Conservation (phyloP, 495 filamentous ascomycete species). For the Rusavskia elegans region DNA sequence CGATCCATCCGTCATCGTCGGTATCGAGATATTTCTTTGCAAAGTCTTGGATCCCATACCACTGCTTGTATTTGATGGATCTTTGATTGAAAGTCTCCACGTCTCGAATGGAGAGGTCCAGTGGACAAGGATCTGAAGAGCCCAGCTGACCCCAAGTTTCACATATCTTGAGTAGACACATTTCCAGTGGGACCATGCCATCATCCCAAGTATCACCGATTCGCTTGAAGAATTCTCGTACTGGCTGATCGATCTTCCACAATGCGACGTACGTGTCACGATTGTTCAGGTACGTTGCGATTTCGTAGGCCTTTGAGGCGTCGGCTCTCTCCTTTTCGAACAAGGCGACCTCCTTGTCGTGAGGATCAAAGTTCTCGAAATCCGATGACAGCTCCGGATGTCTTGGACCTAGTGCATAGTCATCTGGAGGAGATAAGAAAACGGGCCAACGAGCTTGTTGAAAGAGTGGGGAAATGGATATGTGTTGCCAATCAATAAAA, state of each 20-base stretch:
- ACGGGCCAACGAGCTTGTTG: constrained; percentile 19
- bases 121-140: constrained; percentile 17
- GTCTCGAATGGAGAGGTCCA: constrained; percentile 16
- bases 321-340: constrained; percentile 15
- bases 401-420: constrained; percentile 16
- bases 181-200: constrained; percentile 20
- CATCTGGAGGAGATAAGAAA: constrained; percentile 18
- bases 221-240: constrained; percentile 22
- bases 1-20: constrained; percentile 23
- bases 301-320: constrained; percentile 21
- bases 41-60: constrained; percentile 18
- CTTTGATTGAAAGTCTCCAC: constrained; percentile 14
- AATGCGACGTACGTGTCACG: constrained; percentile 17
- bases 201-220: constrained; percentile 18
- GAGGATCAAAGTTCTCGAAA: constrained; percentile 17
- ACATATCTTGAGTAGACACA: constrained; percentile 20
- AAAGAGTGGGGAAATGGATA: constrained; percentile 15
- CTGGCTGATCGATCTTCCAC: constrained; percentile 15
- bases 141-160: constrained; percentile 18
- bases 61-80: constrained; percentile 19
- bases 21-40: constrained; percentile 21
- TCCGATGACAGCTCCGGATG: constrained; percentile 17
- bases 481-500: constrained; percentile 20
- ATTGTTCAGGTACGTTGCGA: constrained; percentile 17
- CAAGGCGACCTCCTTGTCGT: constrained; percentile 14